These are phyloP conservation scores for Fraxinus pennsylvanica DNA, from an alignment of 257 asterid species.

Conservation along the genomic window DNA sequence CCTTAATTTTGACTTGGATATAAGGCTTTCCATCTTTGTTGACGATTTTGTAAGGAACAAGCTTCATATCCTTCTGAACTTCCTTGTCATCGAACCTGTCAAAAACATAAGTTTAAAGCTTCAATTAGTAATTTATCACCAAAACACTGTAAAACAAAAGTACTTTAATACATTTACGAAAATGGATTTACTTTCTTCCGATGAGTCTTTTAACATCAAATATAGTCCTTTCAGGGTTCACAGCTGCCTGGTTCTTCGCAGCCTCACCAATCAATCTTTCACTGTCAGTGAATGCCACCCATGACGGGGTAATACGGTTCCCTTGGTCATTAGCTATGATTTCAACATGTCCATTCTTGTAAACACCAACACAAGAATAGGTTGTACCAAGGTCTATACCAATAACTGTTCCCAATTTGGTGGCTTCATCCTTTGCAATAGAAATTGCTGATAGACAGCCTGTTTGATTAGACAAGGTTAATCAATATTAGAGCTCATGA, in stretches of 20 bases:
- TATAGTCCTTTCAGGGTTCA: conserved; percentile 78
- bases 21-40: conserved; percentile 92
- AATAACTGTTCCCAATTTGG: conserved; percentile 81
- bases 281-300: conserved; percentile 86
- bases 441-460: conserved; percentile 65
- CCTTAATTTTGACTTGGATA: conserved; percentile 74
- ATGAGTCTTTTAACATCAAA: conserved; percentile 96
- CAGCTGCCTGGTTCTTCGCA: conserved; percentile 95
- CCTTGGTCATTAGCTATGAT: conserved; percentile 97
- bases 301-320: conserved; percentile 91
- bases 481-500: neutral
- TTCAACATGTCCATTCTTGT: conserved; percentile 92
- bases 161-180: neutral
- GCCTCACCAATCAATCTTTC: conserved; percentile 98
- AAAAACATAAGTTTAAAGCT: neutral
- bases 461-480: conserved; percentile 29
- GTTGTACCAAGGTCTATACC: conserved; percentile 97
- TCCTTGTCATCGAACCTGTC: conserved; percentile 88
- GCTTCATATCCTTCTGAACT: conserved; percentile 91
- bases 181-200: conserved; percentile 75
- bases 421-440: conserved; percentile 70
- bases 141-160: neutral
- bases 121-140: neutral
- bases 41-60: conserved; percentile 82
- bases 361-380: conserved; percentile 95